Percentiles rank a stretch among this genome's conserved stretches.
Evolutionary conservation across 1,139 yeast species (phyloP).

Genomic region (Pneumocystis oryctolagi): DNA sequence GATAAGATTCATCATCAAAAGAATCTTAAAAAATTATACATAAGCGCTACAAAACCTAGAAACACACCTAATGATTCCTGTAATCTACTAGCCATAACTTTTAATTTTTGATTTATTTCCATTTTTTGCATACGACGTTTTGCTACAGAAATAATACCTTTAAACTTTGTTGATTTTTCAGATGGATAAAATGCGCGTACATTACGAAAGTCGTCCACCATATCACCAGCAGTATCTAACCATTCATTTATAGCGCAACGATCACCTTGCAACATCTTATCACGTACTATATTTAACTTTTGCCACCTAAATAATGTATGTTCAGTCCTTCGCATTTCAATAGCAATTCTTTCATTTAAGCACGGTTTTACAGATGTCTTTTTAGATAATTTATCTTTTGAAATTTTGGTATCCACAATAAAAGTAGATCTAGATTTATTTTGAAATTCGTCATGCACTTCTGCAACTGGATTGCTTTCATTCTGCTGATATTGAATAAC

Average conservation of each 20-base stretch:
- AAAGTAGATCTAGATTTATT: slow-evolving; percentile 5
- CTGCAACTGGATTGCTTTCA: slow-evolving; percentile 6
- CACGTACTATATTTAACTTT: slow-evolving; percentile 46
- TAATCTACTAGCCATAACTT: slow-evolving; percentile 17
- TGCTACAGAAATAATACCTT: slow-evolving; percentile 40
- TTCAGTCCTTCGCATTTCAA: slow-evolving; percentile 9
- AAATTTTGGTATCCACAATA: slow-evolving; percentile 2
- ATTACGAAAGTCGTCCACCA: slow-evolving; percentile 66
- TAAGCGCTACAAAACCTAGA: slow-evolving; percentile 25
- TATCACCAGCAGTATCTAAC: slow-evolving; percentile 70
- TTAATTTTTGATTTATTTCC: slow-evolving; percentile 42
- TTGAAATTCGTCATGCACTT: slow-evolving; percentile 13
- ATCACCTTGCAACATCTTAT: slow-evolving; percentile 40
- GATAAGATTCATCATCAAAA: slow-evolving; percentile 41
- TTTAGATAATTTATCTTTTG: slow-evolving; percentile 2
- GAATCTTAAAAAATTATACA: slow-evolving; percentile 19
- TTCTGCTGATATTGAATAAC: slow-evolving; percentile 11
- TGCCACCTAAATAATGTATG: slow-evolving; percentile 5
- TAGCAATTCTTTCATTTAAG: slow-evolving; percentile 1
- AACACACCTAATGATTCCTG: slow-evolving; percentile 14
- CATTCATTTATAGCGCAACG: slow-evolving; percentile 56
- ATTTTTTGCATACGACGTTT: slow-evolving; percentile 46
- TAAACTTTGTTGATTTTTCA: slow-evolving; percentile 53
- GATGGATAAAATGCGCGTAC: slow-evolving; percentile 66
- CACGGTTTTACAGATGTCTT: neutral